Evolutionary conservation across 2,329 filamentous ascomycete species (phyloP).

Genomic region (Colletotrichum navitas): DNA sequence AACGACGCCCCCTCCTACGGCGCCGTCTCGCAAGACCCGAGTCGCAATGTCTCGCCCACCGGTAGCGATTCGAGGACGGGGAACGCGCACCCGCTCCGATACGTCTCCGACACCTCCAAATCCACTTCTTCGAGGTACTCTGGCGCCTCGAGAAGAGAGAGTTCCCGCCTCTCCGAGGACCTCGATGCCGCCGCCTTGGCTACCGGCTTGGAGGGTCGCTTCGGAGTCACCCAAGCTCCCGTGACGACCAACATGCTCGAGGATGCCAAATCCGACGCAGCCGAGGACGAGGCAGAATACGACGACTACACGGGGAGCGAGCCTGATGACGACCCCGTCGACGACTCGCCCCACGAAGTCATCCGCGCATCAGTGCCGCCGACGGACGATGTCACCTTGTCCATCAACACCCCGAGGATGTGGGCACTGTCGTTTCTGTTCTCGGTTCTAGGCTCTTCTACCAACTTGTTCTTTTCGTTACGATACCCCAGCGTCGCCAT

Average conservation of each 20-base stretch:
- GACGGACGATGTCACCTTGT: constrained; percentile 80
- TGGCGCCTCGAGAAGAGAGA: constrained; percentile 49
- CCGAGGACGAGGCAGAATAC: constrained; percentile 44
- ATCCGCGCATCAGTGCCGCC: constrained; percentile 84
- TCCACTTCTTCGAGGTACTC: constrained; percentile 50
- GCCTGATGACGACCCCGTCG: constrained; percentile 65
- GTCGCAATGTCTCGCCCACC: constrained; percentile 53
- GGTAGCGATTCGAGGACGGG: constrained; percentile 51
- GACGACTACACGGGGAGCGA: constrained; percentile 52
- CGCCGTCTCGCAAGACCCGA: constrained; percentile 53
- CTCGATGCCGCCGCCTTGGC: constrained; percentile 65
- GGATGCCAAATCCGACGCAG: constrained; percentile 47
- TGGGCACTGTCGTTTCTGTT: constrained; percentile 86
- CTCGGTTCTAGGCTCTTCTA: constrained; percentile 83
- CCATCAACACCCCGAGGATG: constrained; percentile 90
- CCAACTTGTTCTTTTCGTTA: constrained; percentile 89
- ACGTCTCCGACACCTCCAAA: constrained; percentile 51
- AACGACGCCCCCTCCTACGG: constrained; percentile 54
- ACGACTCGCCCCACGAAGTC: constrained; percentile 82
- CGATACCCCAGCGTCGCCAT: constrained; percentile 92
- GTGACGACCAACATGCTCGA: constrained; percentile 60
- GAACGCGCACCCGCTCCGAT: constrained; percentile 51
- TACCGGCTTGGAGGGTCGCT: constrained; percentile 66
- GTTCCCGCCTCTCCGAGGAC: constrained; percentile 60
- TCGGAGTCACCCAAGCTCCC: constrained; percentile 63